phyloP scores from a whole-genome alignment of 2,329 filamentous ascomycete species.

The Aspergillus sp. region DNA sequence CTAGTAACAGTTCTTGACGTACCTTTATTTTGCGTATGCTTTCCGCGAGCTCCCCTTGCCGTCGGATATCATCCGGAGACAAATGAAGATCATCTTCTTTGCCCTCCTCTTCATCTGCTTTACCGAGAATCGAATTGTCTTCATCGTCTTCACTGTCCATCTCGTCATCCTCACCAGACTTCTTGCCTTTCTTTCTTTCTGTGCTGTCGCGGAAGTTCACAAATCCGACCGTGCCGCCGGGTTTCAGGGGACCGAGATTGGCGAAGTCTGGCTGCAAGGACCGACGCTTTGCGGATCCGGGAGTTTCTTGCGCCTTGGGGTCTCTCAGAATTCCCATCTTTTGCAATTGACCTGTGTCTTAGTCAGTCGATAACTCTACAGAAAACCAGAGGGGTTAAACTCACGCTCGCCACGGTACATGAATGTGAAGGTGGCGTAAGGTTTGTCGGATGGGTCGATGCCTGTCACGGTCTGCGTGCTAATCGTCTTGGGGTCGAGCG shows the following conservation, averaged over 20 bases:
- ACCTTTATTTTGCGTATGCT: conserved; percentile 69
- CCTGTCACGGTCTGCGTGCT: conserved; percentile 99
- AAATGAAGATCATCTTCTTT: conserved; percentile 52
- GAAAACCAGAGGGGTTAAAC: conserved; percentile 42
- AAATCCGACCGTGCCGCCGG: conserved; percentile 86
- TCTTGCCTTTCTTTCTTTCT: conserved; percentile 62
- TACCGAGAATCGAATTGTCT: conserved; percentile 63
- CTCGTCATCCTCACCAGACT: conserved; percentile 54
- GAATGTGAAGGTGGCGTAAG: conserved; percentile 96
- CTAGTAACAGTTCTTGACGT: conserved; percentile 25
- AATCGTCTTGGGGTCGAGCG: conserved; percentile 92
- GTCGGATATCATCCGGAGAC: conserved; percentile 63
- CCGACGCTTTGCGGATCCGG: conserved; percentile 70
- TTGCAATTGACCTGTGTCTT: conserved; percentile 74
- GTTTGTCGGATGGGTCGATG: conserved; percentile 92
- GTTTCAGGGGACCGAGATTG: conserved; percentile 78
- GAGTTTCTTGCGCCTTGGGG: conserved; percentile 62
- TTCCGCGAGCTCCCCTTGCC: conserved; percentile 63
- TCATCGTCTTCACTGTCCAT: conserved; percentile 79
- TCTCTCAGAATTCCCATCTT: conserved; percentile 89
- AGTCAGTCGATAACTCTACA: not conserved
- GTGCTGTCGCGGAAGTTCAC: conserved; percentile 78
- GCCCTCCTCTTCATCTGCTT: conserved; percentile 62
- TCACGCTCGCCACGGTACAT: conserved; percentile 93
- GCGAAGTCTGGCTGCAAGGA: conserved; percentile 84